A percentile compares a stretch with the other conserved stretches of the same genome.
phyloP scores from a whole-genome alignment of 208 protist genomes.

The Angomonas ambiguus region DNA sequence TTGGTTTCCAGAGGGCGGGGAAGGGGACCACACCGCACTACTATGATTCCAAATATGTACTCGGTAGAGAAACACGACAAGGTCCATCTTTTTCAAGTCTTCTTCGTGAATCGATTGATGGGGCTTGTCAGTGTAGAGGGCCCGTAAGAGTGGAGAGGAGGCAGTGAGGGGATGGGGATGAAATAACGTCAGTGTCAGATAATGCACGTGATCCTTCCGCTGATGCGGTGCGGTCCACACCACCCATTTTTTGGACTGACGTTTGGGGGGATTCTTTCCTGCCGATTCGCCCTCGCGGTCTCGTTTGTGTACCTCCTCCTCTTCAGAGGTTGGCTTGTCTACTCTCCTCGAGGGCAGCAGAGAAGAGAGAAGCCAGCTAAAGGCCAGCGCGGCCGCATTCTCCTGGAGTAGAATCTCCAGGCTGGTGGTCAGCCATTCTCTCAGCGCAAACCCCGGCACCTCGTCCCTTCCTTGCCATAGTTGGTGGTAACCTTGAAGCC shows the following conservation, averaged over 20 bases:
- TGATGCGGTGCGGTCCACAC: not conserved
- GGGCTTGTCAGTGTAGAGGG: not conserved
- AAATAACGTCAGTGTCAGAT: not conserved
- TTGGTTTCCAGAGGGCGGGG: no score
- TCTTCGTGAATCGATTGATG: not conserved
- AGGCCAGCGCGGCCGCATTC: not conserved
- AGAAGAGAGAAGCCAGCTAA: slow-evolving; percentile 24
- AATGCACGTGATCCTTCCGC: not conserved
- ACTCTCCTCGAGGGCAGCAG: no score
- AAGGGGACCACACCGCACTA: not conserved
- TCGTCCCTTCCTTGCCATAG: slow-evolving; percentile 18
- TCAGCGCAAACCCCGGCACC: slow-evolving; percentile 19
- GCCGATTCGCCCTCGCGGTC: not conserved
- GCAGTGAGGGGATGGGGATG: no score
- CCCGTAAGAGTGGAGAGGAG: no score
- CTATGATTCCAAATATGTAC: not conserved
- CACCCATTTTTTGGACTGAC: not conserved
- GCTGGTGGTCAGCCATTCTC: slow-evolving; percentile 61
- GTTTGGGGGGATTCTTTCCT: not conserved
- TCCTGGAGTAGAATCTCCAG: slow-evolving; percentile 23
- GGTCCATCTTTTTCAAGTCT: not conserved
- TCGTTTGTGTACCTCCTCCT: not conserved
- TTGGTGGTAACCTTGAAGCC: slow-evolving; percentile 14
- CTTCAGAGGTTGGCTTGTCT: no score
- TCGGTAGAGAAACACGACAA: not conserved